Evolutionary conservation across 2,329 filamentous ascomycete genomes (phyloP).

Genomic region (Rhynchosporium secalis): DNA sequence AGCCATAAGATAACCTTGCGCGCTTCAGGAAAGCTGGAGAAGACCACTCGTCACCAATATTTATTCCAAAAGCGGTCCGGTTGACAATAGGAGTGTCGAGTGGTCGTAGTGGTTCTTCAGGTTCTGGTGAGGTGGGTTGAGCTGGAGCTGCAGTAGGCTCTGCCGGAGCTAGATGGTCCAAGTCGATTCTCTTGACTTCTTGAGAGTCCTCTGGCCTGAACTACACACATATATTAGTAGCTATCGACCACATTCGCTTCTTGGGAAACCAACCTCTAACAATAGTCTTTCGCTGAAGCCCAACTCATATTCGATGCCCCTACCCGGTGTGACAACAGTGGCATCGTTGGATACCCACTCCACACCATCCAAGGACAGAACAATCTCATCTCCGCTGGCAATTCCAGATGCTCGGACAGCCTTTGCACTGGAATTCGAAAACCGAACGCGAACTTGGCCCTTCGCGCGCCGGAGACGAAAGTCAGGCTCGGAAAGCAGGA

Average conservation of each 20-base stretch:
- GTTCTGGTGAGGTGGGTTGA: slow-evolving; percentile 32
- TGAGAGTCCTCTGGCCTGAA: slow-evolving; percentile 50
- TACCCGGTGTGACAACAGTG: slow-evolving; percentile 48
- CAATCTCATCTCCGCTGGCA: slow-evolving; percentile 75
- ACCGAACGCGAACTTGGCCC: slow-evolving; percentile 79
- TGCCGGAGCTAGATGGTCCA: slow-evolving; percentile 47
- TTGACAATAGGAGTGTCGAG: slow-evolving; percentile 38
- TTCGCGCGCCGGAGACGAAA: slow-evolving; percentile 73
- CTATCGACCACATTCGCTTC: background rate
- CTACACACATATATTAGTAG: slow-evolving; percentile 40
- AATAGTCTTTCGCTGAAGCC: slow-evolving; percentile 53
- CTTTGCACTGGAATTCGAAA: slow-evolving; percentile 69
- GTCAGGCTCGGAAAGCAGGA: slow-evolving; percentile 82
- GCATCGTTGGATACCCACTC: slow-evolving; percentile 51
- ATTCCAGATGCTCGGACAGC: slow-evolving; percentile 66
- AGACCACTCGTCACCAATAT: slow-evolving; percentile 56
- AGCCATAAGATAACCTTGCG: slow-evolving; percentile 67
- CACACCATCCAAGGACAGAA: slow-evolving; percentile 67
- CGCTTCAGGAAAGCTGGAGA: slow-evolving; percentile 82
- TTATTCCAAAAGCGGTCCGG: slow-evolving; percentile 41
- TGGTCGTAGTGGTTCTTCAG: slow-evolving; percentile 25
- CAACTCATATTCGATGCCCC: slow-evolving; percentile 59
- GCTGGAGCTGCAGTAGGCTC: slow-evolving; percentile 26
- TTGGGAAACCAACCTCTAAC: slow-evolving; percentile 44
- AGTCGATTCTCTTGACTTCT: slow-evolving; percentile 51